Conservation (phyloP, 179 eudicot species). For the Patellifolia procumbens region DNA sequence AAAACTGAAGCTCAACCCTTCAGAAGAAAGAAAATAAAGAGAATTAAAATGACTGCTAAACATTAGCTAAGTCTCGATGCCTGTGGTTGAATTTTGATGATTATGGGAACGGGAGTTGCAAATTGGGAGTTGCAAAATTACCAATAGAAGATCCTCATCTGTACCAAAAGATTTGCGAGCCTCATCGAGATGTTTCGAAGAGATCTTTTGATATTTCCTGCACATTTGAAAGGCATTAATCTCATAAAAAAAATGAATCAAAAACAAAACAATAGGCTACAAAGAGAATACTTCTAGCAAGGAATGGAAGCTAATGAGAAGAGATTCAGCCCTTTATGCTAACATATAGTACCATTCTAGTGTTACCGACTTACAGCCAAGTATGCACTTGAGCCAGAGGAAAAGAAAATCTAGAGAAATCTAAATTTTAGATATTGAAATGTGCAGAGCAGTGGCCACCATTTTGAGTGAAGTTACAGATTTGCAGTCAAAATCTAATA, state of each 20-base stretch:
- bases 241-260: background rate
- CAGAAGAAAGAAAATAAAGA: too few species aligned
- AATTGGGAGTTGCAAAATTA: constrained; percentile 33
- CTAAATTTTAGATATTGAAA: too few species aligned
- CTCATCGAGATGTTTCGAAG: constrained; percentile 66
- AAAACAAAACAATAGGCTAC: background rate
- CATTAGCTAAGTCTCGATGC: too few species aligned
- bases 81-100: too few species aligned
- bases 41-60: too few species aligned
- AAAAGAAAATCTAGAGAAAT: background rate
- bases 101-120: too few species aligned
- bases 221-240: constrained; percentile 13
- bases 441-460: too few species aligned
- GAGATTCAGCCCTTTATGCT: background rate
- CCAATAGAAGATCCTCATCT: constrained; percentile 96
- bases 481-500: too few species aligned
- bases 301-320: background rate
- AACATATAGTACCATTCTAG: background rate
- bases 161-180: constrained; percentile 99
- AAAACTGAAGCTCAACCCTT: too few species aligned
- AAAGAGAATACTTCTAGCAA: background rate
- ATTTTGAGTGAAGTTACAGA: too few species aligned
- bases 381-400: background rate
- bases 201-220: constrained; percentile 71
- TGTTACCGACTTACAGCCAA: background rate